Conservation (phyloP, 306 rosid species). For the Lagenaria siceraria region DNA sequence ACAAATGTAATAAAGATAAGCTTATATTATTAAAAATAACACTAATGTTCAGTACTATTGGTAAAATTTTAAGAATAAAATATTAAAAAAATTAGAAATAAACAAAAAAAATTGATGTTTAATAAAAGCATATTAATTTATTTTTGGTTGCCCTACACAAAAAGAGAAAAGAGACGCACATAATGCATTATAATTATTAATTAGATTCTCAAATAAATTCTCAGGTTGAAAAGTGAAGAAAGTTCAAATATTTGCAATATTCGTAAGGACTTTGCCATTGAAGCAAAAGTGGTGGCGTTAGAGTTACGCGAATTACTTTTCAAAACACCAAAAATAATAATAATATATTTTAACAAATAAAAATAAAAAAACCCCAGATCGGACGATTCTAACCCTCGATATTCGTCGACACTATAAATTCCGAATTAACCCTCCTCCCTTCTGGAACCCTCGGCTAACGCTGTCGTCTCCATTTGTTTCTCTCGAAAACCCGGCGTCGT, state of each 20-base stretch:
- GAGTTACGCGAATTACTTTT: not conserved
- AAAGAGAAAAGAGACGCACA: not conserved
- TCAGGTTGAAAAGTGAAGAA: not conserved
- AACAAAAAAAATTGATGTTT: too few species aligned
- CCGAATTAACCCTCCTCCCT: not conserved
- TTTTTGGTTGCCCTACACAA: not conserved
- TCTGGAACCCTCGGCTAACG: not conserved
- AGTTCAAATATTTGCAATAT: not conserved
- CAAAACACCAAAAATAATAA: not conserved
- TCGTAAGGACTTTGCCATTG: not conserved
- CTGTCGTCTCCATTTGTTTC: not conserved
- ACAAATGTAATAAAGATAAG: too few species aligned
- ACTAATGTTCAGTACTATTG: too few species aligned
- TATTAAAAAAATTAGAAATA: too few species aligned
- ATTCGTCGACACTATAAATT: not conserved
- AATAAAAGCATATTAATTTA: not conserved
- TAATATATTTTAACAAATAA: too few species aligned
- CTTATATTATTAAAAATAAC: too few species aligned
- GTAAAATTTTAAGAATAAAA: too few species aligned
- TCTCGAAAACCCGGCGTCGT: not conserved
- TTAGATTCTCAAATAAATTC: not conserved
- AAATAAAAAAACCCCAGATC: not conserved
- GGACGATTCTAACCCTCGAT: not conserved
- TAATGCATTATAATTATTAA: not conserved
- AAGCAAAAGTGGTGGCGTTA: not conserved